phyloP scores from a whole-genome alignment of 192 early-diverging fungal species.

The Thamnidium elegans region DNA sequence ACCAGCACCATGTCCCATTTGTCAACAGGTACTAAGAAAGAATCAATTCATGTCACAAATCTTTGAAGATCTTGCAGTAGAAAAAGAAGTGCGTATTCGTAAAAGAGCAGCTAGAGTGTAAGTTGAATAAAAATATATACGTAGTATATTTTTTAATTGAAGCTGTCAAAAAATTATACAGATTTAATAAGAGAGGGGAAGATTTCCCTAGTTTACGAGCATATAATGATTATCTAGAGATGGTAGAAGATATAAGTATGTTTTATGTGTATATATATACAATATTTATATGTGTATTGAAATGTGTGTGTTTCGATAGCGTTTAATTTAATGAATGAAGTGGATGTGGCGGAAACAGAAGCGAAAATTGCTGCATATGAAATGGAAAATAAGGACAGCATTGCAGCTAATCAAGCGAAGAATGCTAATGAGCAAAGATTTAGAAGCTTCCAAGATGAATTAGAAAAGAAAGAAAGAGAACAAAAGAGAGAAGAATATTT shows the following conservation, averaged over 20 bases:
- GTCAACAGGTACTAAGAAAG: constrained; percentile 76
- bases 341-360: constrained; percentile 81
- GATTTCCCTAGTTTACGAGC: constrained; percentile 73
- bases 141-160: too few species aligned
- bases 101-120: constrained; percentile 70
- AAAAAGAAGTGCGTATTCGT: constrained; percentile 89
- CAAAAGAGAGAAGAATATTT: constrained; percentile 67
- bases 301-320: constrained; percentile 34
- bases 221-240: constrained; percentile 93
- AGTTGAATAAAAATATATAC: constrained; percentile 11
- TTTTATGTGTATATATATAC: not conserved
- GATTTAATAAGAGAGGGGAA: constrained; percentile 88
- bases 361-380: constrained; percentile 73
- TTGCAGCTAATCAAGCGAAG: constrained; percentile 64
- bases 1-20: constrained; percentile 89
- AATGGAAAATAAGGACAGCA: constrained; percentile 75
- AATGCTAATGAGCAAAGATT: constrained; percentile 61
- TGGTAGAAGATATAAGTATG: constrained; percentile 81
- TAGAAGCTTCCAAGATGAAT: constrained; percentile 44
- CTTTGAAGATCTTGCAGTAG: constrained; percentile 93
- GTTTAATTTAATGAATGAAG: constrained; percentile 82
- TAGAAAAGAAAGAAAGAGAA: constrained; percentile 48
- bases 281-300: not conserved
- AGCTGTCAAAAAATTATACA: constrained; percentile 13
- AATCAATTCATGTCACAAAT: constrained; percentile 82